Conservation (phyloP, 2,329 filamentous ascomycete species). For the Boeremia exigua region DNA sequence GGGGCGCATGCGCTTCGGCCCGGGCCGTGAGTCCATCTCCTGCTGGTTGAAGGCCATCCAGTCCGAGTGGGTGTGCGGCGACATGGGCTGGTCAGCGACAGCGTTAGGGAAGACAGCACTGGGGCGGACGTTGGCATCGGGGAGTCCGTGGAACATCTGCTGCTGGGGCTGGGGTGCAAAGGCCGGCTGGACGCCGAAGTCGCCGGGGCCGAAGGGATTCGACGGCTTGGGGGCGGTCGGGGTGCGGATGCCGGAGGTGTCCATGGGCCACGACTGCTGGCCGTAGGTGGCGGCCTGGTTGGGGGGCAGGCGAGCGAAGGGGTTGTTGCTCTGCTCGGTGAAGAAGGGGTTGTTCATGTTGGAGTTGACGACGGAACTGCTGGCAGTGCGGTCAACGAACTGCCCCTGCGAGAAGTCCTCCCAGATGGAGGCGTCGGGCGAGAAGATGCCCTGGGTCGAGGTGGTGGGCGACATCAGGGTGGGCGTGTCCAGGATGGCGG, state of each 20-base stretch:
- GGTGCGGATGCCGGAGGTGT: slow-evolving; percentile 74
- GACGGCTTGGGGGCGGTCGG: slow-evolving; percentile 76
- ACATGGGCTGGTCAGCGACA: slow-evolving; percentile 58
- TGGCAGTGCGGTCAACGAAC: slow-evolving; percentile 47
- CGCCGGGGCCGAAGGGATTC: slow-evolving; percentile 63
- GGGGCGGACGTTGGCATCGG: slow-evolving; percentile 52
- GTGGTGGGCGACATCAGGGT: slow-evolving; percentile 58
- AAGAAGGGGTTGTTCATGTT: slow-evolving; percentile 58
- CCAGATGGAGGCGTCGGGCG: slow-evolving; percentile 57
- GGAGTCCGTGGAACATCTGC: slow-evolving; percentile 49
- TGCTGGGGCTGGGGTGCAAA: slow-evolving; percentile 52
- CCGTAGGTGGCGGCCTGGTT: slow-evolving; percentile 55
- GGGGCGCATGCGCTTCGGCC: slow-evolving; percentile 65
- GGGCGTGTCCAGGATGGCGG: slow-evolving; percentile 48
- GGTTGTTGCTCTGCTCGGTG: slow-evolving; percentile 56
- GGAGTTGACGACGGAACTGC: slow-evolving; percentile 47
- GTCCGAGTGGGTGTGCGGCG: slow-evolving; percentile 67
- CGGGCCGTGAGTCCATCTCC: slow-evolving; percentile 56
- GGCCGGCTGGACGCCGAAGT: slow-evolving; percentile 56
- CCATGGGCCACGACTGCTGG: slow-evolving; percentile 66
- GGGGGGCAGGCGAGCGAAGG: slow-evolving; percentile 68
- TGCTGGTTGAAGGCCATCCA: slow-evolving; percentile 60
- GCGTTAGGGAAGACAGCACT: slow-evolving; percentile 57
- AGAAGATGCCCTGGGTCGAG: slow-evolving; percentile 57
- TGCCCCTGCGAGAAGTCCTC: slow-evolving; percentile 54